These are phyloP conservation scores for Entophlyctis luteolus DNA, from an alignment of 192 early-diverging fungal species.

Conservation along the genomic window DNA sequence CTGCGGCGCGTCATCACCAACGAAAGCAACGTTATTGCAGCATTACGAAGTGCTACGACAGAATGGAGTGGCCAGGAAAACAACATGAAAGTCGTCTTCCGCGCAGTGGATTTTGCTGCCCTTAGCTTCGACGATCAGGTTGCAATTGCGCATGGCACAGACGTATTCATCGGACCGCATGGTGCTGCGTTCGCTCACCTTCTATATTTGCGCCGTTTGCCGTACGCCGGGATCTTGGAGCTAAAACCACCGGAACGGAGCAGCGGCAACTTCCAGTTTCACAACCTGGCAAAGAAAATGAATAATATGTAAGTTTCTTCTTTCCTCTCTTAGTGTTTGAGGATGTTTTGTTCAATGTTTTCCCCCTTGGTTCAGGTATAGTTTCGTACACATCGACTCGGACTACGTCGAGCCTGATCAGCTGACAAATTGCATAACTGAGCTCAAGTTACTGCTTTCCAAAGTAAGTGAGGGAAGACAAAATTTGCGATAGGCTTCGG, in stretches of 20 bases:
- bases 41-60: neutral
- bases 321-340: conserved; percentile 3
- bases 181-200: conserved; percentile 20
- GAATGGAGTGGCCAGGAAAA: neutral
- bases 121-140: conserved; percentile 20
- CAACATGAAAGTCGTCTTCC: neutral
- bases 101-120: conserved; percentile 26
- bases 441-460: too few relatives aligned
- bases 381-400: too few relatives aligned
- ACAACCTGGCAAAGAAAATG: conserved; percentile 17
- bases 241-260: conserved; percentile 22
- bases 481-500: too few relatives aligned
- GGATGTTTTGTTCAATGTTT: neutral
- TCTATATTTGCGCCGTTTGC: conserved; percentile 18
- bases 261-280: conserved; percentile 24
- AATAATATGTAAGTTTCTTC: conserved; percentile 14
- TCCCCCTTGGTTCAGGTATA: too few relatives aligned
- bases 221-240: conserved; percentile 19
- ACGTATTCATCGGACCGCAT: conserved; percentile 25
- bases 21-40: neutral
- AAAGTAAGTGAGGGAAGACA: too few relatives aligned
- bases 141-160: conserved; percentile 15
- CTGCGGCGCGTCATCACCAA: neutral
- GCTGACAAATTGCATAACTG: too few relatives aligned
- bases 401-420: too few relatives aligned